Percentiles rank a stretch among this genome's conserved stretches.
These are phyloP conservation scores for Lactarius hatsudake DNA, from an alignment of 768 basidiomycete species.

Conservation along the genomic window DNA sequence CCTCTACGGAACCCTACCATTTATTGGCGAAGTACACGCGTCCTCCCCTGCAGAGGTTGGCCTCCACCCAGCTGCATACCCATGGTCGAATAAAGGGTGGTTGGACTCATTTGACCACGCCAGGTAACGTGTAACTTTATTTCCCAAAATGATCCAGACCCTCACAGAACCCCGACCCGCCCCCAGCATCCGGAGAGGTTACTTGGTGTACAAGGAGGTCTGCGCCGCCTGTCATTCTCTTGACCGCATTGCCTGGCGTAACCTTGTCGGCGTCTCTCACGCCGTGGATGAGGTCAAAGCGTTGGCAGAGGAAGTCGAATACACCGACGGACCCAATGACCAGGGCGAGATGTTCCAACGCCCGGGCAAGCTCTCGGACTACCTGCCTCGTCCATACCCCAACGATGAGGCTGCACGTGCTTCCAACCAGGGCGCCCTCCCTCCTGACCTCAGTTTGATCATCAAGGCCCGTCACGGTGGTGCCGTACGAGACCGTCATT, in stretches of 20 bases:
- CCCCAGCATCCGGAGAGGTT: slow-evolving; percentile 87
- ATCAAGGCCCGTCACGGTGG: slow-evolving; percentile 97
- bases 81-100: slow-evolving; percentile 88
- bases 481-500: slow-evolving; percentile 59
- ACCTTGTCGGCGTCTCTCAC: slow-evolving; percentile 97
- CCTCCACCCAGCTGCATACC: slow-evolving; percentile 81
- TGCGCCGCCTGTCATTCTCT: slow-evolving; percentile 99
- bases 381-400: slow-evolving; percentile 91
- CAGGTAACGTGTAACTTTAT: slow-evolving; percentile 54
- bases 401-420: slow-evolving; percentile 98
- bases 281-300: slow-evolving; percentile 84
- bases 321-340: slow-evolving; percentile 91
- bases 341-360: slow-evolving; percentile 98
- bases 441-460: slow-evolving; percentile 96
- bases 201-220: slow-evolving; percentile 97
- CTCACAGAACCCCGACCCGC: slow-evolving; percentile 18
- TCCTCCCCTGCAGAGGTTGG: slow-evolving; percentile 92
- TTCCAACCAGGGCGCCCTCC: slow-evolving; percentile 89
- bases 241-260: slow-evolving; percentile 99
- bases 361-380: slow-evolving; percentile 97
- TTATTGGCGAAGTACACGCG: slow-evolving; percentile 89
- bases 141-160: slow-evolving; percentile 19
- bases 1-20: slow-evolving; percentile 86
- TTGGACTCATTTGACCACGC: slow-evolving; percentile 96
- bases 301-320: slow-evolving; percentile 97